Evolutionary conservation across 495 filamentous ascomycete species (phyloP), one percentile per base, ranked within the genome.

Genomic region (Aspergillus olivimuriae): DNA sequence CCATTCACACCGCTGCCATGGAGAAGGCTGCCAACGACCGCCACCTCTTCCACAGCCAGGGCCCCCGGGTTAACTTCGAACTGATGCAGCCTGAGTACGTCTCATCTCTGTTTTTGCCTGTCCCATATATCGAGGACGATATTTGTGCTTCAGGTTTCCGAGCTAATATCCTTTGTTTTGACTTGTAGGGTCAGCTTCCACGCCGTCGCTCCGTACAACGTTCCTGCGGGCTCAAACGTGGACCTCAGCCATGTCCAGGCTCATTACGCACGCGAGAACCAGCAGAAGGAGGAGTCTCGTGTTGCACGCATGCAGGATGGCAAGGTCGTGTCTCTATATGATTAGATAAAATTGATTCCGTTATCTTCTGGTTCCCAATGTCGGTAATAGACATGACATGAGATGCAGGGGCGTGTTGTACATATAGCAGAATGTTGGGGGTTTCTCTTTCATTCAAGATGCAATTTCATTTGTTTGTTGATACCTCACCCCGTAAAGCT

Each of bases 1-100:
- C 70, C 19, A 54, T 83, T 43, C 85, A 83, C 56, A 81, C 78
- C 4, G 63, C 60, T 24, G 73, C 77, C 52, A 59, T 87, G 39
- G 83, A 88, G 69, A 81, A 82, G 64, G 85, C 84, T 16, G 86
- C 77, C 16, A 56, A 66, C 36, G 82, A 89, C 60, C 68, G 78
- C 54, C 76, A 81, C 52, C 57, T 89, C 53, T 86, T 86, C 52
- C 61, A 75, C 33, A 77, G 74, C 56, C 68, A 76, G 44, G 63
- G 53, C 22, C 63, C 63, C 41, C 65, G 55, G 24, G 61, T 66
- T 47, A 51, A 60, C 46, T 59, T 77, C 22, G 69, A 76, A 8
- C 57, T 89, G 67, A 76, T 60, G 58, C 80, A 79, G 56, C 79
- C 77, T 28, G 86, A 90, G 85, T 89, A 76, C 55, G 83, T 74